Percentiles rank a stretch among this genome's conserved stretches.
phyloP scores from a whole-genome alignment of 331 rosid species.

The Saraca asoca region DNA sequence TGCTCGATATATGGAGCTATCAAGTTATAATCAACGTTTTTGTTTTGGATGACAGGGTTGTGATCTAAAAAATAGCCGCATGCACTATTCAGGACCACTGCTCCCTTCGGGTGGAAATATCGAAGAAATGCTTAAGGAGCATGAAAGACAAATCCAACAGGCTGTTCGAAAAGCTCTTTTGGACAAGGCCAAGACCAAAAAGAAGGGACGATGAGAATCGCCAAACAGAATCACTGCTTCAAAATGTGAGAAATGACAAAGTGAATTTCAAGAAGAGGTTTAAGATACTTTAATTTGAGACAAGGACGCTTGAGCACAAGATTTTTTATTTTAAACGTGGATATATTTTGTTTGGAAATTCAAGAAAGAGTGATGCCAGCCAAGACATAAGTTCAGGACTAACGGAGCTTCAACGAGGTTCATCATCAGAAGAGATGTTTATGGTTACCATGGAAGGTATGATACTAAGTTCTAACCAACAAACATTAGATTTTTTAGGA shows the following conservation, averaged over 20 bases:
- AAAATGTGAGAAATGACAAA: conserved; percentile 38
- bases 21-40: conserved; percentile 22
- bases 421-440: conserved; percentile 12
- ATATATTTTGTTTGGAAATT: conserved; percentile 24
- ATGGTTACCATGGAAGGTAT: conserved; percentile 34
- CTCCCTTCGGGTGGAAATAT: conserved; percentile 63
- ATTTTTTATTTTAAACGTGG: neutral
- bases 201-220: conserved; percentile 37
- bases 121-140: conserved; percentile 83
- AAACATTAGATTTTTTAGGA: conserved; percentile 28
- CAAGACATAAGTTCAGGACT: conserved; percentile 19
- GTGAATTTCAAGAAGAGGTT: conserved; percentile 31
- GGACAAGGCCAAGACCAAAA: conserved; percentile 55
- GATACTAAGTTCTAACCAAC: conserved; percentile 33
- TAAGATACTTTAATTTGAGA: conserved; percentile 28
- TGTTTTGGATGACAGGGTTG: conserved; percentile 45
- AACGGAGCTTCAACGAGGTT: conserved; percentile 29
- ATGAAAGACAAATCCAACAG: conserved; percentile 73
- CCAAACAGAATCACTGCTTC: conserved; percentile 59
- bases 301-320: conserved; percentile 31
- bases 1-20: conserved; percentile 24
- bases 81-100: conserved; percentile 78
- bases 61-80: conserved; percentile 47
- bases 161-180: conserved; percentile 75
- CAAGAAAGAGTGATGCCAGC: conserved; percentile 22